Evolutionary conservation across 2,329 filamentous ascomycete species (phyloP).

Genomic region (Fusarium albosuccineum): DNA sequence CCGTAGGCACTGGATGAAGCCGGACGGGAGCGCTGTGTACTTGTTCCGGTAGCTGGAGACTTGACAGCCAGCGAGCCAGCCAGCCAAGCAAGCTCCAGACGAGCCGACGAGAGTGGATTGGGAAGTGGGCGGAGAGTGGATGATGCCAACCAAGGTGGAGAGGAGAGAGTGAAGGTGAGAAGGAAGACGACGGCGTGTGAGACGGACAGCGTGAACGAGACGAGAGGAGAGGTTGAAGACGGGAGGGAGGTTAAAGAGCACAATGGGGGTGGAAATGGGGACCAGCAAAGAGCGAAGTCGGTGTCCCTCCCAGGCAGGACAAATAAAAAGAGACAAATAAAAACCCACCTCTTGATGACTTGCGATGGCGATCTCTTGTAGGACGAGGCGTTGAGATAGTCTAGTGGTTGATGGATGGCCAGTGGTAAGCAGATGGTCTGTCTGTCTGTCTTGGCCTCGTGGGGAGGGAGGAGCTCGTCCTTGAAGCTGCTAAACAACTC

Average conservation of each 20-base stretch:
- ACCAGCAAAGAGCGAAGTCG: too few species aligned
- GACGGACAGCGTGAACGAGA: background rate
- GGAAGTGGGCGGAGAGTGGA: slow-evolving; percentile 19
- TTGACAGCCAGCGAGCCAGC: background rate
- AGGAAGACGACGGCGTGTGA: too few species aligned
- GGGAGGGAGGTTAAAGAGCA: background rate
- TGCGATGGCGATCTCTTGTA: slow-evolving; percentile 5
- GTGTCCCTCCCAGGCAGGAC: too few species aligned
- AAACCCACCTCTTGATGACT: slow-evolving; percentile 18
- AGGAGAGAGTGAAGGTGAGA: slow-evolving; percentile 1
- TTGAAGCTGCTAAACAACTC: background rate
- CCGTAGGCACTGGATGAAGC: background rate
- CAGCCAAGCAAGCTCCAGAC: slow-evolving; percentile 27
- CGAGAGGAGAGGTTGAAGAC: slow-evolving; percentile 1
- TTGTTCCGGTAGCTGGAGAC: slow-evolving; percentile 5
- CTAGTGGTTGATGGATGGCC: background rate
- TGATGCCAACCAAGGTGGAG: slow-evolving; percentile 18
- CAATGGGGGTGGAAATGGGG: background rate
- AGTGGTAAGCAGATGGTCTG: background rate
- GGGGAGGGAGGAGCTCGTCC: background rate
- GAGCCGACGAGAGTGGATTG: slow-evolving; percentile 19
- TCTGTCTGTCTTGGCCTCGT: background rate
- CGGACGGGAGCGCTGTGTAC: background rate
- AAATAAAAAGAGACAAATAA: too few species aligned
- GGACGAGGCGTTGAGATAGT: background rate